Percentiles rank a stretch among this genome's conserved stretches.
Conservation (phyloP, 2,329 filamentous ascomycete genomes). For the Claviceps capensis region DNA sequence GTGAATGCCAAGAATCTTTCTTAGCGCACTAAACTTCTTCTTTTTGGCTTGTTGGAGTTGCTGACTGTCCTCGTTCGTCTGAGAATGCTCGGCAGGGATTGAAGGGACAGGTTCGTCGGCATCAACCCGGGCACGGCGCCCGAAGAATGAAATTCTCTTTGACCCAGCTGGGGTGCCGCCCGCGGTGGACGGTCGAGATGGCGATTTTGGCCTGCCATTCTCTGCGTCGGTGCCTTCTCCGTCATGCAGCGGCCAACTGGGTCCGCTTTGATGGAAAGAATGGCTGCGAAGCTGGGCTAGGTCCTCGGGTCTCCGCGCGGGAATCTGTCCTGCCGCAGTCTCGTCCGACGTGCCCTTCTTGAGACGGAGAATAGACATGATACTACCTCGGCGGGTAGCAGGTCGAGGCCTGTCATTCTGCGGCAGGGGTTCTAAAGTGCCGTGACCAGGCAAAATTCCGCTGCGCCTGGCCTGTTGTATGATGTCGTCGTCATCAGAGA, state of each 20-base stretch:
- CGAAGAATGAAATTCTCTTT: constrained; percentile 17
- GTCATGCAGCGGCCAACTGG: constrained; percentile 21
- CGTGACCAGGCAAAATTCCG: constrained; percentile 22
- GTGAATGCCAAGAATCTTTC: constrained; percentile 47
- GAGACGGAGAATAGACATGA: constrained; percentile 50
- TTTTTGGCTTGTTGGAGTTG: constrained; percentile 24
- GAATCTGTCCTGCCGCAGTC: constrained; percentile 46
- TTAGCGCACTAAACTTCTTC: constrained; percentile 56
- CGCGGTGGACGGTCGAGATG: constrained; percentile 22
- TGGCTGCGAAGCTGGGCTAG: constrained; percentile 31
- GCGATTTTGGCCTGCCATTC: constrained; percentile 13
- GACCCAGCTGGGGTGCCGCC: constrained; percentile 12
- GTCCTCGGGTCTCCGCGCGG: constrained; percentile 43
- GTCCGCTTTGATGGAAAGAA: constrained; percentile 15
- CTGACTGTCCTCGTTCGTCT: neutral
- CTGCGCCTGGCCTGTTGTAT: constrained; percentile 10
- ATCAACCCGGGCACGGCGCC: constrained; percentile 13
- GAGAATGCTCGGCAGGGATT: neutral
- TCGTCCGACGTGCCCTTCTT: constrained; percentile 40
- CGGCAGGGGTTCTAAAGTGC: constrained; percentile 16
- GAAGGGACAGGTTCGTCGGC: constrained; percentile 6
- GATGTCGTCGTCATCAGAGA: constrained; percentile 46
- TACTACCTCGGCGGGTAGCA: constrained; percentile 28
- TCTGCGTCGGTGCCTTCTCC: constrained; percentile 17
- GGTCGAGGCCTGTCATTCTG: constrained; percentile 6